Evolutionary conservation across 2,329 filamentous ascomycete genomes (phyloP).

Genomic region (Sarocladium brachiariae): DNA sequence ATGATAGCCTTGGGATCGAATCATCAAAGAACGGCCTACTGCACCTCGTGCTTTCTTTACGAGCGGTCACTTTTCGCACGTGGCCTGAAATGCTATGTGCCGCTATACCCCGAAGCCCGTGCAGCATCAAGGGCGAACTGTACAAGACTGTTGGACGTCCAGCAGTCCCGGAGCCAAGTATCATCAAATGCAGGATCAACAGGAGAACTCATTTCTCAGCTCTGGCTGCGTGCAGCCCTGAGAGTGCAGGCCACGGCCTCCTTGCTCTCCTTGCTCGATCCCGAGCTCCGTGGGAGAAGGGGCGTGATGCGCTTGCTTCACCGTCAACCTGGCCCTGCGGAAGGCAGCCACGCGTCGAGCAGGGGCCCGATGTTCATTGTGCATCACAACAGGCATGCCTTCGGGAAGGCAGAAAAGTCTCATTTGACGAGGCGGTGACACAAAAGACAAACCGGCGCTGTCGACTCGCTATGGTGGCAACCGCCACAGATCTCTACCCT

Average conservation of each 20-base stretch:
- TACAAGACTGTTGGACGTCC: no score
- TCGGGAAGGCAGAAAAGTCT: neutral
- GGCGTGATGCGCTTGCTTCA: neutral
- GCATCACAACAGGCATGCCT: neutral
- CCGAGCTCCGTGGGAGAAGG: neutral
- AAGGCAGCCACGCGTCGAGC: conserved; percentile 6
- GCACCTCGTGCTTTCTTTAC: neutral
- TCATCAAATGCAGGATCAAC: no score
- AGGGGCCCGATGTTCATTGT: conserved; percentile 1
- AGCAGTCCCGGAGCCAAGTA: no score
- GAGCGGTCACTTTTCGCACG: neutral
- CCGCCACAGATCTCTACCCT: conserved; percentile 6
- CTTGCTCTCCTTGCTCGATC: neutral
- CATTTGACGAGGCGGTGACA: neutral
- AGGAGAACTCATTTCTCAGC: neutral
- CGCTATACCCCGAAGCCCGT: neutral
- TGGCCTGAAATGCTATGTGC: conserved; percentile 3
- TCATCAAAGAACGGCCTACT: no score
- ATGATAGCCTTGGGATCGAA: no score
- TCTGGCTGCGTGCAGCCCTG: neutral
- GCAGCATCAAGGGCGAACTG: neutral
- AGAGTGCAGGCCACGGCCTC: neutral
- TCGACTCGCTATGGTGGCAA: neutral
- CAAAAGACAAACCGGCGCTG: conserved; percentile 3
- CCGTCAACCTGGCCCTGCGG: neutral